Evolutionary conservation across 257 asterid genomes (phyloP), one percentile per base, ranked within the genome.

Genomic region (Gentiana macrophylla): DNA sequence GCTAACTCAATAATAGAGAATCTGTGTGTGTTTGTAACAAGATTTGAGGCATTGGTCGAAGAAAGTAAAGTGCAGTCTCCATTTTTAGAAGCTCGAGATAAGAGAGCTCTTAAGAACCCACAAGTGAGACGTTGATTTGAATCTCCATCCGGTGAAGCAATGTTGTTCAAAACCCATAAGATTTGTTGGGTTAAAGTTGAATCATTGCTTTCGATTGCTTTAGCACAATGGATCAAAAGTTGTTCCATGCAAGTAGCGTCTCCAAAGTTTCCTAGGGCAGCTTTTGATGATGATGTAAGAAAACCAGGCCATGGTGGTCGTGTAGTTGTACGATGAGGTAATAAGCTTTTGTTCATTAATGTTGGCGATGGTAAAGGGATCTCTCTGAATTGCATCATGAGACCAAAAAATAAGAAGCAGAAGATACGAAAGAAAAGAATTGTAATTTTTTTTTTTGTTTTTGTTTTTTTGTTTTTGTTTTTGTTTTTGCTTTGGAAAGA

Each of bases 171-270:
- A 9, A 91, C 98, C 98, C 98, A 91, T 6, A 91, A 59, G 70
- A 91, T 87, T 61, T 91, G 98, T 53, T 91, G 98, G 0, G 98
- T 85, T 2, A 91, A 72, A 3, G 98, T 91, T n/a, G 94, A 84
- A 61, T 91, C 97, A 62, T 83, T 84, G 71, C 59, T 76, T 35
- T 91, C 97, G 62, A 91, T 88, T 3, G 98, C 98, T 49, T 60
- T 83, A 49, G 93, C 94, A 52, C 98, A 91, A 72, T 87, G 95
- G 57, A 84, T 83, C 52, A 91, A 67, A 53, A 91, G 58, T 50
- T 87, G 97, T 61, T 91, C 98, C 98, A 91, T 81, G 88, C 96
- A 91, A 48, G 78, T 84, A 1, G 94, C 77, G 50, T 91, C 95
- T 0, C 95, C 95, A 35, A 81, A 65, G 33, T 50, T 67, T 24